A percentile compares a stretch with the other conserved stretches of the same genome.
phyloP scores from a whole-genome alignment of 2,329 filamentous ascomycete genomes.

The Phyllosticta paracitricarpa region DNA sequence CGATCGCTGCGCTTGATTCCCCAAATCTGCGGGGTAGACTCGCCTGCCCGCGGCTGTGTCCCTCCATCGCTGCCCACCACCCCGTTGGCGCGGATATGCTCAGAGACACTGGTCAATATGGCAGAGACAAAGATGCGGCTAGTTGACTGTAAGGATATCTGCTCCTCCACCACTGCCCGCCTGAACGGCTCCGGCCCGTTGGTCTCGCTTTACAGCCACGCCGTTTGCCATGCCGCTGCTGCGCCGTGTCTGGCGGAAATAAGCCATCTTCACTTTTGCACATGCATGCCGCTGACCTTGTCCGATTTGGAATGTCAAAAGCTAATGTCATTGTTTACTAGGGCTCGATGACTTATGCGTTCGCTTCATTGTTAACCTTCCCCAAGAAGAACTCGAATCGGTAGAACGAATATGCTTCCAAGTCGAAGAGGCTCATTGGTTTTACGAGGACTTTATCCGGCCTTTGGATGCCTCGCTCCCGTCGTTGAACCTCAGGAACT shows the following conservation, averaged over 20 bases:
- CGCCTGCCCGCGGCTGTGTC: conserved; percentile 20
- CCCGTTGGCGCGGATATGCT: conserved; percentile 44
- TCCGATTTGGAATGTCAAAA: not conserved
- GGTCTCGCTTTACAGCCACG: not conserved
- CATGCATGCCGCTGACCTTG: not conserved
- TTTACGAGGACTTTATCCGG: conserved; percentile 98
- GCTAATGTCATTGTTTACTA: conserved; percentile 24
- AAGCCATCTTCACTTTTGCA: not conserved
- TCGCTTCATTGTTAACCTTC: conserved; percentile 95
- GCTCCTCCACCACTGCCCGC: not conserved
- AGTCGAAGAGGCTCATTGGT: conserved; percentile 99
- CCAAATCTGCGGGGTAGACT: not conserved
- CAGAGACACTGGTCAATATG: conserved; percentile 53
- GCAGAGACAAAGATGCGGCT: conserved; percentile 70
- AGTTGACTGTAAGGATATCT: conserved; percentile 65
- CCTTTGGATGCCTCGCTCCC: conserved; percentile 77
- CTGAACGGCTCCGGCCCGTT: not conserved
- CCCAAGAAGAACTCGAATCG: conserved; percentile 77
- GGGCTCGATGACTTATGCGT: conserved; percentile 97
- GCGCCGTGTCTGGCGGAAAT: not conserved
- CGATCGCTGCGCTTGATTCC: not conserved
- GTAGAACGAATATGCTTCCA: conserved; percentile 96
- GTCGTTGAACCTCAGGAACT: conserved; percentile 72
- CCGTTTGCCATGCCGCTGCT: conserved; percentile 2
- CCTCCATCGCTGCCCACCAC: not conserved